A percentile compares a stretch with the other conserved stretches of the same genome.
Conservation (phyloP, 2,329 filamentous ascomycete species). For the Colletotrichum sp. region DNA sequence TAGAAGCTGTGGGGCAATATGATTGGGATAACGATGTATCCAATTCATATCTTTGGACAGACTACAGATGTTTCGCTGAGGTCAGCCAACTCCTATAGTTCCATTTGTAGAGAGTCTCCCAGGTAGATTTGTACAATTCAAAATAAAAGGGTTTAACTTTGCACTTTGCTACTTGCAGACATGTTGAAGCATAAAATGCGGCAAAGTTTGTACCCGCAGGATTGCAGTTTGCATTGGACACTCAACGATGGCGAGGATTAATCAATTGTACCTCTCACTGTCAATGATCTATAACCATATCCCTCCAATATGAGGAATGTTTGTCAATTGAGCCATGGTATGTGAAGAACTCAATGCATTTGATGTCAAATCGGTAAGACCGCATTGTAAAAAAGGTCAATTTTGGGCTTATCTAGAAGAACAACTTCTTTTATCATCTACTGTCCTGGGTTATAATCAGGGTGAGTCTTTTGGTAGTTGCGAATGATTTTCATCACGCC, state of each 20-base stretch:
- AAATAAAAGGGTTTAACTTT: background rate
- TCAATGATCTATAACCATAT: too few relatives aligned
- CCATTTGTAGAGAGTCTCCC: background rate
- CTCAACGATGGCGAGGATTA: background rate
- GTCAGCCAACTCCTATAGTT: background rate
- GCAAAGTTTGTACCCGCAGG: fast-evolving
- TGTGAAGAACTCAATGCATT: background rate
- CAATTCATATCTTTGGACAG: background rate
- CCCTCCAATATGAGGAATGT: too few relatives aligned
- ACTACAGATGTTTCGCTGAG: background rate
- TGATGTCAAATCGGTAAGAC: background rate
- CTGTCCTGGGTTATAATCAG: background rate
- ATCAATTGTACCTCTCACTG: too few relatives aligned
- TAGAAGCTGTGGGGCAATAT: background rate
- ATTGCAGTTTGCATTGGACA: background rate
- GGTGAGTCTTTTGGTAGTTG: constrained; percentile 4
- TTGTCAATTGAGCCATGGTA: too few relatives aligned
- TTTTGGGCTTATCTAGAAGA: background rate
- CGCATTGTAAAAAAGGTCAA: background rate
- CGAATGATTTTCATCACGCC: background rate
- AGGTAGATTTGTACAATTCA: background rate
- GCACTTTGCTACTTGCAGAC: background rate
- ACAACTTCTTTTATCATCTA: background rate
- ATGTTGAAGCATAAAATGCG: background rate
- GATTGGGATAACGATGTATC: background rate